Evolutionary conservation across 2,329 filamentous ascomycete species (phyloP), one percentile per base, ranked within the genome.

Genomic region (Orbilia ellipsospora): DNA sequence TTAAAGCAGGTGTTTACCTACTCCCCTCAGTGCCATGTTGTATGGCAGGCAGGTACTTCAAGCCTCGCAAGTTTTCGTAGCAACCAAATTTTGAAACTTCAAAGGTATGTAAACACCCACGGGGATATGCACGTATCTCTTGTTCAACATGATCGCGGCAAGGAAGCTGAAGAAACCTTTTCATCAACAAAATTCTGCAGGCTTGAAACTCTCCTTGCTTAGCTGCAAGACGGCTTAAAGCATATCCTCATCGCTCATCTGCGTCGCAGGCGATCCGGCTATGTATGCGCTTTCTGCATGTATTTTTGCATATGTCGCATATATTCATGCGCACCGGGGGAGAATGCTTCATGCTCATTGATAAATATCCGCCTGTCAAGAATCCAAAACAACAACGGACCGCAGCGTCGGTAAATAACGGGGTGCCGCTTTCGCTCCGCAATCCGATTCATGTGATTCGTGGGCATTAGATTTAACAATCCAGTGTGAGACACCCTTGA

Each of bases 341-440:
- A 23, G 18, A 52, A 23, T 50, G 26, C 8, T 44, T 42, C 54
- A 26, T 40, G 51, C 59, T 61, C 36, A 31, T 60, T 60, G 55
- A 60, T 20, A 52, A 10, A 36, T 36, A 36, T 36, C 55, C 40
- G 42, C 66, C 42, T 64, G 59, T 70, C 66, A 70, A 36, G 31
- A 36, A 52, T 67, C 59, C 70, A 63, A 74, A 74, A 74, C 70
- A 74, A 42, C 56, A 18, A 56, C 70, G 70, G 63, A 74, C 70
- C 63, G 70, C 51, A 63, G 45, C 18, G n/a, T 67, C 70, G 70
- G 63, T 23, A 45, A 28, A n/a, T 20, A 20, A 15, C 12, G 44
- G 63, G 61, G 62, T 67, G 57, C 70, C 70, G 70, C 70, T 51
- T 55, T 66, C 48, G 59, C 64, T 63, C 70, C 57, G 52, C 62